Evolutionary conservation across 805 yeast genomes (phyloP), one percentile per base, ranked within the genome.

Genomic region (Cyberlindnera suaveolens): DNA sequence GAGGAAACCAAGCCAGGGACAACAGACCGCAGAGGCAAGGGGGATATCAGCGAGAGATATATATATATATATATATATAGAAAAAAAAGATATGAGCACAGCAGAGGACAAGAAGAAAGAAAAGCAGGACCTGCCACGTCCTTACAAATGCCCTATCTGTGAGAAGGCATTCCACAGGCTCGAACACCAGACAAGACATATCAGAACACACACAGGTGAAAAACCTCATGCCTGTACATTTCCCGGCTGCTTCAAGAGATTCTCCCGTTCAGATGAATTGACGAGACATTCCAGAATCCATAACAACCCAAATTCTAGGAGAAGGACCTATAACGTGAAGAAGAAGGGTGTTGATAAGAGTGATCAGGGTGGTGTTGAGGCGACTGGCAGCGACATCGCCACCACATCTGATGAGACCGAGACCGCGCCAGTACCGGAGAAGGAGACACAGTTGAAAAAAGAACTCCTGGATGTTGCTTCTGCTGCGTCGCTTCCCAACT

Each of bases 131-230:
- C 50, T 54, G n/a, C 62, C 62, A 6, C 52, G 77, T 62, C 90
- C 90, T 1, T 83, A 80, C 62, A 78, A 80, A 48, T 83, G 91
- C 57, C 82, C 88, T 4, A 70, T 81, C 57, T 83, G 91, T 58
- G 77, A 76, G 33, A 79, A 83, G 61, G 87, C 86, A 0, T 83
- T 83, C 58, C 87, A 82, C 57, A 68, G 91, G 44, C 61, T 83
- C 35, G 91, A 83, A 55, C 91, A 83, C 61, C 88, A 82, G 57
- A 82, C 89, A 8, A 71, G 91, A 54, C 91, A 83, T 54, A 80
- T 83, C 45, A 67, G 90, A 55, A 83, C 89, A 11, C 91, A 83
- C 56, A 83, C 91, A 0, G 91, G 91, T 20, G 90, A 84, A 56
- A 82, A 80, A 58, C 91, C 91, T 3, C 89, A 83, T 60, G 74